Evolutionary conservation across 2,329 filamentous ascomycete genomes (phyloP), one percentile per base, ranked within the genome.

Genomic region (Dactylellina haptotyla): DNA sequence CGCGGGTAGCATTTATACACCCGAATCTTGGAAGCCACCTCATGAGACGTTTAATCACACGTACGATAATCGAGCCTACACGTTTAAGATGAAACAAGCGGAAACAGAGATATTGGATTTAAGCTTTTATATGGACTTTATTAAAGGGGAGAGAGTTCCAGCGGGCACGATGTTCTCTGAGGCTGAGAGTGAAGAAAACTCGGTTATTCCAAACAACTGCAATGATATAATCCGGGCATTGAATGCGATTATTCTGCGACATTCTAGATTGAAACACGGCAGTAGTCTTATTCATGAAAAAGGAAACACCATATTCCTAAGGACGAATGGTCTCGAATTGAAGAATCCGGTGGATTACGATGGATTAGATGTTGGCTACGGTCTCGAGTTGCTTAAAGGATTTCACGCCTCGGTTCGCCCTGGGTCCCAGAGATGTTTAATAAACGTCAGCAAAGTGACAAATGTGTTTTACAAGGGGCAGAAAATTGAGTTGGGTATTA

Each of bases 371-470:
- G 5, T 64, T 28, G 59, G 66, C 2, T 4, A 14, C 4, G 58
- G 51, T 10, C 41, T 37, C n/a, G 16, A 59, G n/a, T 14, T 72
- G 0, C 12, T 72, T 3, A 34, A 56, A 10, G 76, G 76, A 0
- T 75, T 74, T 30, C 76, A 76, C 34, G 76, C 76, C 1, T 77
- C 76, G 12, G 85, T 87, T 28, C 85, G 88, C 3, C 84, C 86
- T 1, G 84, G 86, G 1, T 85, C 86, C 12, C 84, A 83, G 39
- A 83, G 87, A 2, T 80, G 89, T 3, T 78, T 90, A 0, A 79
- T 89, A 10, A 90, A 90, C 65, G 81, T 89, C 2, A 88, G 90
- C 67, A 86, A 89, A 25, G 86, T 86, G 6, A 85, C 85, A 46
- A 82, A 83, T 1, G 86, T 87, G 0, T 89, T 87, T 77, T 87